Conservation (phyloP, 371 early-diverging fungal genomes). For the Nosema muscidifuracis region DNA sequence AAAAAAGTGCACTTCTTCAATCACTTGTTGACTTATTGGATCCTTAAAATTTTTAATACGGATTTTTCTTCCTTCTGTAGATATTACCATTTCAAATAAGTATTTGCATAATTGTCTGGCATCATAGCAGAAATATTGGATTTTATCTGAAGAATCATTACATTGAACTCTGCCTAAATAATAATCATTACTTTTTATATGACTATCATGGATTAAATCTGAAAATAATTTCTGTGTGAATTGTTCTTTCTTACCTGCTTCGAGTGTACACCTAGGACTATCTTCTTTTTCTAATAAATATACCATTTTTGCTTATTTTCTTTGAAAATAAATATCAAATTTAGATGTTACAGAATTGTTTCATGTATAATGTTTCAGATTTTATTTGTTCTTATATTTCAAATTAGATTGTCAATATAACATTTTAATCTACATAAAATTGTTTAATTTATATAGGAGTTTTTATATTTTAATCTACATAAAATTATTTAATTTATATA, state of each 20-base stretch:
- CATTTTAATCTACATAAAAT: too few species aligned
- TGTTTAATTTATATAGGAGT: too few species aligned
- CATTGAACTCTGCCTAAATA: constrained; percentile 54
- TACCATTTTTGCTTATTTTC: constrained; percentile 13
- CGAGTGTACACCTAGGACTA: constrained; percentile 51
- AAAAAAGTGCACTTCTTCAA: constrained; percentile 62
- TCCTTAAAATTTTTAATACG: constrained; percentile 62
- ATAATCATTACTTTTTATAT: constrained; percentile 51
- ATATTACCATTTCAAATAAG: constrained; percentile 65
- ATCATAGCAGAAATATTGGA: constrained; percentile 60
- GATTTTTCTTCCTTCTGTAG: constrained; percentile 61
- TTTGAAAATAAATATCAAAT: too few species aligned
- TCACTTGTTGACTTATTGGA: constrained; percentile 57
- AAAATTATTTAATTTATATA: too few species aligned
- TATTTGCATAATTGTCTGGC: constrained; percentile 64
- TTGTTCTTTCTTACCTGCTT: constrained; percentile 55
- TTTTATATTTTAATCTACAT: too few species aligned
- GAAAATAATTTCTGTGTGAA: constrained; percentile 63
- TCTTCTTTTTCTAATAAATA: constrained; percentile 52
- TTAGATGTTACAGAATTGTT: too few species aligned
- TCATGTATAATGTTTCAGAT: too few species aligned
- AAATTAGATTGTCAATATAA: too few species aligned
- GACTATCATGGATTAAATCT: constrained; percentile 58
- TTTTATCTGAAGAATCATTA: constrained; percentile 5
- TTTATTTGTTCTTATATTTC: too few species aligned